Conservation (phyloP, 176 grass and related monocot genomes). For the Musa acuminata region DNA sequence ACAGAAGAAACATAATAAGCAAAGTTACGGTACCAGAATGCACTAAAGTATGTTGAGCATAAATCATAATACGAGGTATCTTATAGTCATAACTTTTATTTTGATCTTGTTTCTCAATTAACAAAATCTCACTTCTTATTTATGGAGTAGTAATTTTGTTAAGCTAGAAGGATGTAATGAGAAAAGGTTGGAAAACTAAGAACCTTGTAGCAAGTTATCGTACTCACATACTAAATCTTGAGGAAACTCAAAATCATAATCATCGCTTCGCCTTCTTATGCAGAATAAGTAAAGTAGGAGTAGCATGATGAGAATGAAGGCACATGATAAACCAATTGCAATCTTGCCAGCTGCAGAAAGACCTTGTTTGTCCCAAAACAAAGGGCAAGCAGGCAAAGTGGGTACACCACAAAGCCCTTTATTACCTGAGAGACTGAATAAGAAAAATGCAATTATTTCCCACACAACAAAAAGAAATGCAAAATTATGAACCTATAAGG, state of each 20-base stretch:
- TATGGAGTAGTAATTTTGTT: background rate
- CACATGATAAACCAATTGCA: slow-evolving; percentile 64
- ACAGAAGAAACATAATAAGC: too few relatives aligned
- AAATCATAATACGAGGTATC: too few relatives aligned
- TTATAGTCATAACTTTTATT: too few relatives aligned
- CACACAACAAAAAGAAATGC: too few relatives aligned
- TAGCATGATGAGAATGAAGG: slow-evolving; percentile 57
- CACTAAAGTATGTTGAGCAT: too few relatives aligned
- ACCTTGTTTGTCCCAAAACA: slow-evolving; percentile 91
- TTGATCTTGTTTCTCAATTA: too few relatives aligned
- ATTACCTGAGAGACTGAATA: slow-evolving; percentile 74
- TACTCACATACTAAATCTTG: slow-evolving; percentile 91
- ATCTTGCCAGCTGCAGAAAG: slow-evolving; percentile 80
- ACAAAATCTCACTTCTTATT: too few relatives aligned
- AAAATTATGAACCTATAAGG: too few relatives aligned
- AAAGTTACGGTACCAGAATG: too few relatives aligned
- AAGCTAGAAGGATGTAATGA: background rate
- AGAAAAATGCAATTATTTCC: background rate
- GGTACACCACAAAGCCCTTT: slow-evolving; percentile 87
- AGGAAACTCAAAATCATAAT: slow-evolving; percentile 96
- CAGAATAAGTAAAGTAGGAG: slow-evolving; percentile 73
- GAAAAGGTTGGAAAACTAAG: background rate
- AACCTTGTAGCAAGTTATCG: background rate
- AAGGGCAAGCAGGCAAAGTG: slow-evolving; percentile 71
- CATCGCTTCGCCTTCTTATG: slow-evolving; percentile 56